These are phyloP conservation scores for Paraphaeosphaeria sporulosa DNA, from an alignment of 2,329 filamentous ascomycete species.

Conservation along the genomic window DNA sequence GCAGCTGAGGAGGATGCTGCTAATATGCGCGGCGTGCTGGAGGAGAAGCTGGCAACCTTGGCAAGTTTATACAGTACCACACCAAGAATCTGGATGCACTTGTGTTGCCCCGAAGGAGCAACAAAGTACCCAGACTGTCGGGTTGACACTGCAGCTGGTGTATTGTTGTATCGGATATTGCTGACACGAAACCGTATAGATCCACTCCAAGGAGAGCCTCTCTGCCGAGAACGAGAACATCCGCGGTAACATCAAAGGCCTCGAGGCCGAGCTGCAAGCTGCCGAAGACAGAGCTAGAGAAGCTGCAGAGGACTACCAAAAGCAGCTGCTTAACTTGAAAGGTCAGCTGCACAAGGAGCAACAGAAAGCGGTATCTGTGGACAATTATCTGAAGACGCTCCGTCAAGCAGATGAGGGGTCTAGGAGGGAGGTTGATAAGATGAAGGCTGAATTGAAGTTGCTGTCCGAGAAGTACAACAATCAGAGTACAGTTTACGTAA, in stretches of 20 bases:
- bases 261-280: slow-evolving; percentile 26
- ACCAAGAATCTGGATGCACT: too few relatives aligned
- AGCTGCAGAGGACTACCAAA: slow-evolving; percentile 23
- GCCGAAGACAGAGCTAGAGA: slow-evolving; percentile 24
- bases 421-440: slow-evolving; percentile 29
- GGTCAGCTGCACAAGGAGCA: slow-evolving; percentile 30
- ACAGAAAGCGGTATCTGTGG: slow-evolving; percentile 27
- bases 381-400: slow-evolving; percentile 21
- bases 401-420: slow-evolving; percentile 19
- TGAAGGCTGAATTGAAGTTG: slow-evolving; percentile 25
- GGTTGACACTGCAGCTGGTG: too few relatives aligned
- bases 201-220: slow-evolving; percentile 27
- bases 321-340: slow-evolving; percentile 25
- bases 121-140: too few relatives aligned
- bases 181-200: background rate
- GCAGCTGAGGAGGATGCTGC: slow-evolving; percentile 17
- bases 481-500: slow-evolving; percentile 31
- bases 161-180: background rate
- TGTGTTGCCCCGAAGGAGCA: too few relatives aligned
- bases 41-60: slow-evolving; percentile 27
- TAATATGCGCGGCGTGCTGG: slow-evolving; percentile 18
- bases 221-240: slow-evolving; percentile 26
- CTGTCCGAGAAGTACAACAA: slow-evolving; percentile 31
- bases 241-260: slow-evolving; percentile 20
- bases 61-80: background rate